Evolutionary conservation across 2,329 filamentous ascomycete species (phyloP).

Genomic region (Scedosporium boydii): DNA sequence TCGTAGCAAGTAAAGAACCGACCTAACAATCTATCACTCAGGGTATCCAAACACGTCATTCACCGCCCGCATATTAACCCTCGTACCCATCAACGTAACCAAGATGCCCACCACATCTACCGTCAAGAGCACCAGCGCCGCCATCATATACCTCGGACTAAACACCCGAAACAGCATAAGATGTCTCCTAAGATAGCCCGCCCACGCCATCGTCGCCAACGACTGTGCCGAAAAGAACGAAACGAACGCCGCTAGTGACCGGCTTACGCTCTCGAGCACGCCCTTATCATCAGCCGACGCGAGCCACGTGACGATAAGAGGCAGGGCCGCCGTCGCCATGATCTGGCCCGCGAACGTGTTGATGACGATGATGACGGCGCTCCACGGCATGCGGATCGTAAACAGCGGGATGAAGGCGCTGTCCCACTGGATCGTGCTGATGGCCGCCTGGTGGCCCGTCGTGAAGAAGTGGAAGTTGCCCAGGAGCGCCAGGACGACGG

Average conservation of each 20-base stretch:
- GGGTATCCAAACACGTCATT: conserved; percentile 83
- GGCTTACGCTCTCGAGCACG: conserved; percentile 60
- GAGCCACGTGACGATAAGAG: conserved; percentile 83
- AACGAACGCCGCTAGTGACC: conserved; percentile 64
- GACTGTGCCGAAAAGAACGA: conserved; percentile 76
- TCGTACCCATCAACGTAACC: conserved; percentile 63
- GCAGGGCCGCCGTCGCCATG: conserved; percentile 68
- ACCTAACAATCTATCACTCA: conserved; percentile 22
- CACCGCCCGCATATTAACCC: conserved; percentile 69
- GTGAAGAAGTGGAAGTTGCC: conserved; percentile 96
- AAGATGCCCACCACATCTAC: conserved; percentile 67
- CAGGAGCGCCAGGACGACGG: conserved; percentile 75
- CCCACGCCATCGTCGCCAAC: conserved; percentile 82
- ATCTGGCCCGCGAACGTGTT: conserved; percentile 91
- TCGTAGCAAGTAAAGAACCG: neutral
- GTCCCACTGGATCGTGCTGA: conserved; percentile 92
- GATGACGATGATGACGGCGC: conserved; percentile 66
- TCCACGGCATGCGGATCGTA: conserved; percentile 80
- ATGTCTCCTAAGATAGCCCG: conserved; percentile 77
- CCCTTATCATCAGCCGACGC: conserved; percentile 63
- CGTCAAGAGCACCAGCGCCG: conserved; percentile 58
- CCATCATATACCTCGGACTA: conserved; percentile 81
- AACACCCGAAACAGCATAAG: conserved; percentile 97
- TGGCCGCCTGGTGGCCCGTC: conserved; percentile 86
- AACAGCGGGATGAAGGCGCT: conserved; percentile 82